Conservation (phyloP, 78 protist genomes). For the Dictyostelium capitatum region DNA sequence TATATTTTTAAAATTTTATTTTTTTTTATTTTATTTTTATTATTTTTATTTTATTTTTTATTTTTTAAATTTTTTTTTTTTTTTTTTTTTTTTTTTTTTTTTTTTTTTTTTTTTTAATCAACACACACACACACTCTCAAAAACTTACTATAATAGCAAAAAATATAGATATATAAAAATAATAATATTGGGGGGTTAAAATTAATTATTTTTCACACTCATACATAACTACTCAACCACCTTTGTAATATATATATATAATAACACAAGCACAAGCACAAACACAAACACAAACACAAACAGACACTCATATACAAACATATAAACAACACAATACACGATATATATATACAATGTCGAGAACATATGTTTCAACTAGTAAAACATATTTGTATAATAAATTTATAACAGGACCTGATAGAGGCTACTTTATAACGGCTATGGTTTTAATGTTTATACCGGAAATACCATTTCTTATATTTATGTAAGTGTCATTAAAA, state of each 20-base stretch:
- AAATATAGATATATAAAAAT: too few species aligned
- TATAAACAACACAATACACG: neutral
- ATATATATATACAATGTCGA: neutral
- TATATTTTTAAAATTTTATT: too few species aligned
- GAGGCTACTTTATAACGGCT: slow-evolving; percentile 44
- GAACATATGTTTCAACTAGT: slow-evolving; percentile 26
- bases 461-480: slow-evolving; percentile 73
- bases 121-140: too few species aligned
- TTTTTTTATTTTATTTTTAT: too few species aligned
- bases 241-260: neutral
- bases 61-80: neutral
- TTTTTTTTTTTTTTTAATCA: neutral
- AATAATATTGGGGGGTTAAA: neutral
- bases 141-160: too few species aligned
- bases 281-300: neutral
- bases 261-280: neutral
- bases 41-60: neutral
- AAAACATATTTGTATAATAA: slow-evolving; percentile 47
- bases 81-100: neutral
- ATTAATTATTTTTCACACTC: neutral
- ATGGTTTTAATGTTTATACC: slow-evolving; percentile 61
- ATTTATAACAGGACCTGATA: slow-evolving; percentile 80
- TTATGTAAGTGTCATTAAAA: slow-evolving; percentile 32
- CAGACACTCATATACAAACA: neutral
- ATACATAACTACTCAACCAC: too few species aligned